A percentile compares a stretch with the other conserved stretches of the same genome.
These are phyloP conservation scores for Canavalia ensiformis DNA, from an alignment of 306 rosid genomes.

Conservation along the genomic window DNA sequence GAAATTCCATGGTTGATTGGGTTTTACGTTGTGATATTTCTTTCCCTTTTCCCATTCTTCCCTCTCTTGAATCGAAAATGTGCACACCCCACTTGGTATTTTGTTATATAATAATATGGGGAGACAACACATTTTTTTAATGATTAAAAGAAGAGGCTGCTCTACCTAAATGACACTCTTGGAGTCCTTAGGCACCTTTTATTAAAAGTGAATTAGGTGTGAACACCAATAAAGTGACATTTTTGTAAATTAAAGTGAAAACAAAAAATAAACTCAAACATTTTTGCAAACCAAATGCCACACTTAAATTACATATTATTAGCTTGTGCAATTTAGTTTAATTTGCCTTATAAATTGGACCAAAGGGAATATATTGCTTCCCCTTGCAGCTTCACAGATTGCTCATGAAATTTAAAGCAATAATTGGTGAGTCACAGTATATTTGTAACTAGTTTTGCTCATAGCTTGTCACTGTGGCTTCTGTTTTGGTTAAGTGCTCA, in stretches of 20 bases:
- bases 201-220: no score
- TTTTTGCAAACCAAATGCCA: no score
- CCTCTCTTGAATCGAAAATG: constrained; percentile 20
- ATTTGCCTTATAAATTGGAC: no score
- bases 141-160: background rate
- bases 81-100: constrained; percentile 1
- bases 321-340: no score
- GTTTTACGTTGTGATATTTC: constrained; percentile 12
- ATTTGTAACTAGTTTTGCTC: constrained; percentile 6
- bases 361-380: background rate
- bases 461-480: constrained; percentile 21
- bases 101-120: constrained; percentile 8
- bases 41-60: constrained; percentile 25
- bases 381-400: constrained; percentile 1
- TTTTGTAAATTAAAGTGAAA: no score
- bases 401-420: background rate
- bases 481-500: background rate
- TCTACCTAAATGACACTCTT: constrained; percentile 8
- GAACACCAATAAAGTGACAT: no score
- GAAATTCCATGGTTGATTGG: constrained; percentile 24
- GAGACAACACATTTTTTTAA: background rate
- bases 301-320: no score
- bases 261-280: no score
- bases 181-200: no score
- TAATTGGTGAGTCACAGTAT: constrained; percentile 7